Conservation (phyloP, 1,284 basidiomycete genomes). For the Austroboletus novae-zelandiae region DNA sequence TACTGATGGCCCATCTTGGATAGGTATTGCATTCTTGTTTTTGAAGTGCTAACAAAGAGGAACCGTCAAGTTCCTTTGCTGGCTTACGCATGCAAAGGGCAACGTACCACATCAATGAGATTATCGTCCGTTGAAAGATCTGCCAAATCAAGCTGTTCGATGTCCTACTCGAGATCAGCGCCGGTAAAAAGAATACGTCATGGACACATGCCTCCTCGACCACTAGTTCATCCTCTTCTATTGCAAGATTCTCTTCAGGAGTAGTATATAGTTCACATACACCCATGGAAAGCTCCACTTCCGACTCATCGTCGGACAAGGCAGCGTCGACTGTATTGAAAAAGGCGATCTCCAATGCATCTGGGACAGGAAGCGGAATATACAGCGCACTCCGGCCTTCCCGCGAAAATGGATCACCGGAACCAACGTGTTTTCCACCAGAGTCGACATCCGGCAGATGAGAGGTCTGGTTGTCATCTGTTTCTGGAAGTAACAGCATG, state of each 20-base stretch:
- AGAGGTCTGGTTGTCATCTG: neutral
- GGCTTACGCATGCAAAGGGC: neutral
- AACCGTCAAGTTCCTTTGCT: neutral
- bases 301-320: constrained; percentile 1
- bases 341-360: constrained; percentile 15
- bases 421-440: neutral
- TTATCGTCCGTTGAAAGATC: neutral
- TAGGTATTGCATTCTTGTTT: neutral
- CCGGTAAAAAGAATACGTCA: neutral
- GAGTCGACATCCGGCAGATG: neutral
- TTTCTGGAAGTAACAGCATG: neutral
- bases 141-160: neutral
- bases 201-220: constrained; percentile 4
- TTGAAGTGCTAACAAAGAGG: constrained; percentile 4
- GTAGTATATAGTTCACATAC: neutral
- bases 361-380: constrained; percentile 19
- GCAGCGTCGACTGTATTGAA: constrained; percentile 10
- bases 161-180: constrained; percentile 1
- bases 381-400: constrained; percentile 4
- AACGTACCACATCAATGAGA: constrained; percentile 1
- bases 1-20: neutral
- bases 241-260: neutral
- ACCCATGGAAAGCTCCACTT: neutral
- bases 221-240: neutral
- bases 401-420: constrained; percentile 1